Base-by-base conservation (phyloP, 2,329 filamentous ascomycete genomes). In the Colletotrichum graminicola region DNA sequence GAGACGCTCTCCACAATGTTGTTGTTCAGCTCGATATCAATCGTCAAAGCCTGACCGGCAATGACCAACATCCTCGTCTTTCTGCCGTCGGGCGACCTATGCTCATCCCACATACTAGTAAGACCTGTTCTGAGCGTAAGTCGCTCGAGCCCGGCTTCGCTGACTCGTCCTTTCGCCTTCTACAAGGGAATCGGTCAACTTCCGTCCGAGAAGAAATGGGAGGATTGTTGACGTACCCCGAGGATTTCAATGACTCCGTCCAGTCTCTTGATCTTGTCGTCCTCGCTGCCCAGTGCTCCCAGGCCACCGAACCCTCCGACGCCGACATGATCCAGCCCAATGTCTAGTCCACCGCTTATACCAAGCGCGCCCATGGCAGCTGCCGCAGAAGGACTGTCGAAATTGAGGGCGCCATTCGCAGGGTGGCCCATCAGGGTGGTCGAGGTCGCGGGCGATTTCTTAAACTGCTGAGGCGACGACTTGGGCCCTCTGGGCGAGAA, bases 61-160 rank as follows among this genome's bases (percentile, higher is more conserved):
- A 92, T 88, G 55, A 91, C 86, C 54, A 93, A 80, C 5, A 86
- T 89, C 74, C 83, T 86, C 65, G 84, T 83, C 75, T 86, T 87
- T 51, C 83, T 83, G 23, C 84, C 84, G 36, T 82, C 82, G 23
- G 82, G 81, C 39, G 83, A 84, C 54, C 80, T 84, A 56, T 84
- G 77, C 36, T 85, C 84, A 75, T 92, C 89, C 82, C 88, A 90
- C 16, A 91, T 80, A 67, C 85, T 86, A 72, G 92, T 90, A 49
- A 93, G 82, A n/a, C 91, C 92, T 65, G 91, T 85, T 66, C 89
- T 86, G 75, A 89, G 88, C 11, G 90, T 91, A 39, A 95, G 82
- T 65, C 92, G 86, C 78, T 93, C 90, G n/a, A 96, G 84, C 2
- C 92, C 92, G 39, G 92, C 90, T 76, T 93, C 91, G 75, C 92